Percentiles rank a stretch among this genome's conserved stretches.
Evolutionary conservation across 2,329 filamentous ascomycete species (phyloP).

Genomic region (Coleophoma eucalyptorum): DNA sequence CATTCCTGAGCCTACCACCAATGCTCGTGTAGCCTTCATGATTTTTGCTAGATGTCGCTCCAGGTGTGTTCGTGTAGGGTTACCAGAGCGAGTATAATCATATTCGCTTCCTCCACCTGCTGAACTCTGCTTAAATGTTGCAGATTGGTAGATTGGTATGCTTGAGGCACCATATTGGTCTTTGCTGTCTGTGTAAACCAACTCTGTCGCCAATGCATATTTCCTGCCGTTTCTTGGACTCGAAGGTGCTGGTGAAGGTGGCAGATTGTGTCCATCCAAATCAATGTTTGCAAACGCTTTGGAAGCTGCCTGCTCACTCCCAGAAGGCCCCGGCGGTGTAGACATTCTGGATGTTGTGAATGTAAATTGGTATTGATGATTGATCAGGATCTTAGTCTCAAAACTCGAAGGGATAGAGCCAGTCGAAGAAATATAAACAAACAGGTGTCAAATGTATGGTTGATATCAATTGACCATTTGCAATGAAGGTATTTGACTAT

Average conservation of each 20-base stretch:
- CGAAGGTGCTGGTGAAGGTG: constrained; percentile 89
- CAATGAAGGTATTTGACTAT: neutral
- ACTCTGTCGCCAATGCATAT: constrained; percentile 91
- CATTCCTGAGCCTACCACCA: constrained; percentile 97
- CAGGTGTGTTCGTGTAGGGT: constrained; percentile 92
- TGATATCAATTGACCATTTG: constrained; percentile 11
- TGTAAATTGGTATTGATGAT: neutral
- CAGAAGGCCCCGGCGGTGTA: constrained; percentile 24
- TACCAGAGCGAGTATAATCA: constrained; percentile 97
- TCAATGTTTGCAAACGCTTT: constrained; percentile 53
- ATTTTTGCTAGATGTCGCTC: constrained; percentile 98
- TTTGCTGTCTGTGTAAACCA: constrained; percentile 93
- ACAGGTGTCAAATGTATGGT: neutral
- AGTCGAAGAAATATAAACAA: no score
- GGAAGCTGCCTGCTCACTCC: constrained; percentile 15
- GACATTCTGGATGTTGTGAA: constrained; percentile 20
- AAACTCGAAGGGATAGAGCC: no score
- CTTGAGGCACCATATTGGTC: constrained; percentile 98
- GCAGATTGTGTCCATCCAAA: constrained; percentile 78
- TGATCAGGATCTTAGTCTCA: no score
- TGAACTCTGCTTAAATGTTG: constrained; percentile 93
- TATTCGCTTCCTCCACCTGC: constrained; percentile 81
- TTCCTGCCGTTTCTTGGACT: constrained; percentile 81
- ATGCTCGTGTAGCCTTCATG: constrained; percentile 88
- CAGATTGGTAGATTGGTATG: constrained; percentile 96